phyloP scores from a whole-genome alignment of 2,329 filamentous ascomycete genomes.

The Aotearoamyces nothofagi region DNA sequence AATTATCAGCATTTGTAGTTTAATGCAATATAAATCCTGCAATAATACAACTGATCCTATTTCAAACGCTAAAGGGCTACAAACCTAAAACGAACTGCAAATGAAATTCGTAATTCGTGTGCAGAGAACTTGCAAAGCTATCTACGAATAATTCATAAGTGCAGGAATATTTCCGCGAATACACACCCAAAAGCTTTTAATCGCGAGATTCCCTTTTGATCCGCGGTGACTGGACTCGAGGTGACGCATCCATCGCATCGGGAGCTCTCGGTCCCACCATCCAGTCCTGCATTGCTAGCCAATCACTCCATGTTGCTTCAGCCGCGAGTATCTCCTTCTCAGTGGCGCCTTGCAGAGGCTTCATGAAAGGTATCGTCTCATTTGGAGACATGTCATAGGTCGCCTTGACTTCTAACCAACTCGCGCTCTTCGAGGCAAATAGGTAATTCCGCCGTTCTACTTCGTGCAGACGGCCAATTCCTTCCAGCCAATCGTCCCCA shows the following conservation, averaged over 20 bases:
- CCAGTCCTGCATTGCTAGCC: conserved; percentile 96
- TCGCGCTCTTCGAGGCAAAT: conserved; percentile 85
- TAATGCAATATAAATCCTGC: too few species aligned
- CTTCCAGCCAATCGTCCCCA: conserved; percentile 77
- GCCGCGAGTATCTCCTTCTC: conserved; percentile 71
- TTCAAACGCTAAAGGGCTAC: too few species aligned
- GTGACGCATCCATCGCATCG: conserved; percentile 16
- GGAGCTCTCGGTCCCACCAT: conserved; percentile 80
- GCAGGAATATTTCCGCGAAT: background rate
- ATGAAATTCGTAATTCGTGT: too few species aligned
- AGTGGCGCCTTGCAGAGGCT: conserved; percentile 61
- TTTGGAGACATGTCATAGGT: conserved; percentile 78
- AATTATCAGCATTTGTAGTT: too few species aligned
- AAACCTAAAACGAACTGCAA: too few species aligned
- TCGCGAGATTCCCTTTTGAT: conserved; percentile 4
- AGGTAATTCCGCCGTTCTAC: conserved; percentile 87
- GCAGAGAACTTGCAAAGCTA: too few species aligned
- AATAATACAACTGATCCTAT: too few species aligned
- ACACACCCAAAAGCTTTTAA: conserved; percentile 1
- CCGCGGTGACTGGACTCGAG: conserved; percentile 1
- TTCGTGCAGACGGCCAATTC: conserved; percentile 72
- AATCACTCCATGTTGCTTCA: conserved; percentile 81
- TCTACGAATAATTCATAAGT: too few species aligned
- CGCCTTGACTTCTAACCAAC: conserved; percentile 77
- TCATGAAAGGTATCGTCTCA: conserved; percentile 77